These are phyloP conservation scores for Biscogniauxia sp. DNA, from an alignment of 2,329 filamentous ascomycete genomes.

Conservation along the genomic window DNA sequence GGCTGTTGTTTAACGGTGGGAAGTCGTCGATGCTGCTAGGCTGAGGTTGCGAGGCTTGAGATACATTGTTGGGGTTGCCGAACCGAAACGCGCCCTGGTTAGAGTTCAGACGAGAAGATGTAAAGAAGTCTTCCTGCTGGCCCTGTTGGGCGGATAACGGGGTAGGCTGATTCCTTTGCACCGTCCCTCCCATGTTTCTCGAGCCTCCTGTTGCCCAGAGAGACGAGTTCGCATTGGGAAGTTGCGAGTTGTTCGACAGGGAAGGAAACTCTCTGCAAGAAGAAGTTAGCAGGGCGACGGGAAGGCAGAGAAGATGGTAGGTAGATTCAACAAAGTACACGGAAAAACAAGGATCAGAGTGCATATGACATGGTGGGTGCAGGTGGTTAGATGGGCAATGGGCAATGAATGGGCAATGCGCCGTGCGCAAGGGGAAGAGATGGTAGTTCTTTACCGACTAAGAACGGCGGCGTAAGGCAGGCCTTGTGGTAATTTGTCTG, in stretches of 20 bases:
- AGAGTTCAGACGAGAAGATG: conserved; percentile 37
- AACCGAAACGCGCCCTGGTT: conserved; percentile 53
- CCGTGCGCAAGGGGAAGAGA: conserved; percentile 2
- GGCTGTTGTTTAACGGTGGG: conserved; percentile 52
- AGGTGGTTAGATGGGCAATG: background rate
- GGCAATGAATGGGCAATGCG: background rate
- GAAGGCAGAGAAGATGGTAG: background rate
- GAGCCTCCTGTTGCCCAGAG: conserved; percentile 54
- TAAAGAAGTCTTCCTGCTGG: conserved; percentile 48
- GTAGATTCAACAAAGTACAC: background rate
- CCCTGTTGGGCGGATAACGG: conserved; percentile 50
- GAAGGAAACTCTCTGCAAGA: conserved; percentile 61
- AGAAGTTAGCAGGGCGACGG: background rate
- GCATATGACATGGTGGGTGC: background rate
- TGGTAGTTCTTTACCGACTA: conserved; percentile 26
- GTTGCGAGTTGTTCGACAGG: conserved; percentile 58
- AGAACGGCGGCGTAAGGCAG: conserved; percentile 24
- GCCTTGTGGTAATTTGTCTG: conserved; percentile 7
- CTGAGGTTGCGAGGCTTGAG: conserved; percentile 47
- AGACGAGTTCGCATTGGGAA: conserved; percentile 47
- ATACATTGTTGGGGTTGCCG: conserved; percentile 44
- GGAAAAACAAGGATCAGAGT: background rate
- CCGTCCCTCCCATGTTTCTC: conserved; percentile 46
- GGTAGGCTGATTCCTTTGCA: conserved; percentile 51
- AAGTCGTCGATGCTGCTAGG: conserved; percentile 57